A percentile compares a stretch with the other conserved stretches of the same genome.
Evolutionary conservation across 2,329 filamentous ascomycete species (phyloP).

Genomic region (Fonsecaea multimorphosa): DNA sequence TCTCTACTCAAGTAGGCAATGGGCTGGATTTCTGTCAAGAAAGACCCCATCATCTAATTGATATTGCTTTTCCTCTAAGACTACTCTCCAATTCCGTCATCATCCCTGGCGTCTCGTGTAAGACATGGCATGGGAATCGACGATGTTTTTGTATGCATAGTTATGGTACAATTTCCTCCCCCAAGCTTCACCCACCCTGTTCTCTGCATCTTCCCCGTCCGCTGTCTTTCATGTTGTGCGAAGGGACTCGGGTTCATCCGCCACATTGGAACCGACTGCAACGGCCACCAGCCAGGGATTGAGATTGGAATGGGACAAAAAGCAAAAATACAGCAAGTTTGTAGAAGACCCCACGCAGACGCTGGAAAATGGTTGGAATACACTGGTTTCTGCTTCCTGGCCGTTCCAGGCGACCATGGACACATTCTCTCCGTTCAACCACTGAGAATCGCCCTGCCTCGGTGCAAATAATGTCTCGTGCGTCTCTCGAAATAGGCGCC

Average conservation of each 20-base stretch:
- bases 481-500: background rate
- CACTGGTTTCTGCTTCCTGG: background rate
- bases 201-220: background rate
- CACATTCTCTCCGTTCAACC: background rate
- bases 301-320: background rate
- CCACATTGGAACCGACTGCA: background rate
- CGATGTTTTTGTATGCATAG: background rate
- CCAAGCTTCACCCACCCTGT: background rate
- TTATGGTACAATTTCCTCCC: slow-evolving; percentile 2
- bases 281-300: background rate
- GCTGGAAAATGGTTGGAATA: background rate
- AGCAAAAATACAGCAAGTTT: background rate
- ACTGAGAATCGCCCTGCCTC: background rate
- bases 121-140: background rate
- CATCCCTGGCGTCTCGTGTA: background rate
- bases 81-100: too few species aligned
- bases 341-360: background rate
- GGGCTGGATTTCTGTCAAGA: too few species aligned
- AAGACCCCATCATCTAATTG: too few species aligned
- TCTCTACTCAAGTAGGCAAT: too few species aligned
- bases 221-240: too few species aligned
- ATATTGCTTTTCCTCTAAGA: too few species aligned
- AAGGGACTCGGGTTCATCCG: background rate
- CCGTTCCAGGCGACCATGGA: background rate
- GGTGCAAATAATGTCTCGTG: background rate